Evolutionary conservation across 208 protist species (phyloP).

Genomic region (Leishmania amazonensis): DNA sequence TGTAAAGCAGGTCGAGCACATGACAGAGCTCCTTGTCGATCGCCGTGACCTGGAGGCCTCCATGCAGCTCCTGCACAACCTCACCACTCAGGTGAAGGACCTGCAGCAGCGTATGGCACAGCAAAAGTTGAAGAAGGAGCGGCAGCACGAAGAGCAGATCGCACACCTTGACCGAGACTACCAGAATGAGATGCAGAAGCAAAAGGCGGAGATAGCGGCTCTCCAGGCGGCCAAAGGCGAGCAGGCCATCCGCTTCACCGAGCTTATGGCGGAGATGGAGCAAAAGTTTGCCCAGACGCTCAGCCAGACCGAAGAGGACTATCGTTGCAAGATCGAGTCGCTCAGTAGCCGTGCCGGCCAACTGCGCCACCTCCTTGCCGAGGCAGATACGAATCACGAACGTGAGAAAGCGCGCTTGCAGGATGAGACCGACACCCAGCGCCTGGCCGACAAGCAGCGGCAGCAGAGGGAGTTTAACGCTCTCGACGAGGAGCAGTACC

Average conservation of each 20-base stretch:
- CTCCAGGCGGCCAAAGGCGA: conserved; percentile 91
- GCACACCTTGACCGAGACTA: conserved; percentile 90
- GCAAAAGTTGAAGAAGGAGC: conserved; percentile 93
- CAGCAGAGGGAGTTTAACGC: conserved; percentile 47
- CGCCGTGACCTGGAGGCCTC: conserved; percentile 92
- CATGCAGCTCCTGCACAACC: conserved; percentile 57
- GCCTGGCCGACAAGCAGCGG: conserved; percentile 46
- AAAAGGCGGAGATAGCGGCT: conserved; percentile 67
- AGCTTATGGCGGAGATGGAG: conserved; percentile 91
- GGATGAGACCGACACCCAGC: conserved; percentile 41
- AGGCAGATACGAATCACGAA: conserved; percentile 67
- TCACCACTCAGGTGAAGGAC: conserved; percentile 89
- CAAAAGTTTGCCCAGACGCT: conserved; percentile 62
- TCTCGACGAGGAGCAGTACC: conserved; percentile 70
- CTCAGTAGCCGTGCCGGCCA: conserved; percentile 78
- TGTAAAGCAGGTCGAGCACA: conserved; percentile 83
- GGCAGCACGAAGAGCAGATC: conserved; percentile 94
- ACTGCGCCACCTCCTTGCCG: conserved; percentile 73
- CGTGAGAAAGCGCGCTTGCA: conserved; percentile 53
- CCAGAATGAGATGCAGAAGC: conserved; percentile 64
- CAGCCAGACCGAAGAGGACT: conserved; percentile 85
- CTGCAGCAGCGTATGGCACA: conserved; percentile 94
- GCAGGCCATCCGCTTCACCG: conserved; percentile 95
- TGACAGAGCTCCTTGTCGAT: conserved; percentile 95
- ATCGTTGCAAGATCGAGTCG: conserved; percentile 91